Percentiles rank a stretch among this genome's conserved stretches.
Evolutionary conservation across 139 green algal genomes (phyloP).

Genomic region (Auxenochlorella pyrenoidosa): DNA sequence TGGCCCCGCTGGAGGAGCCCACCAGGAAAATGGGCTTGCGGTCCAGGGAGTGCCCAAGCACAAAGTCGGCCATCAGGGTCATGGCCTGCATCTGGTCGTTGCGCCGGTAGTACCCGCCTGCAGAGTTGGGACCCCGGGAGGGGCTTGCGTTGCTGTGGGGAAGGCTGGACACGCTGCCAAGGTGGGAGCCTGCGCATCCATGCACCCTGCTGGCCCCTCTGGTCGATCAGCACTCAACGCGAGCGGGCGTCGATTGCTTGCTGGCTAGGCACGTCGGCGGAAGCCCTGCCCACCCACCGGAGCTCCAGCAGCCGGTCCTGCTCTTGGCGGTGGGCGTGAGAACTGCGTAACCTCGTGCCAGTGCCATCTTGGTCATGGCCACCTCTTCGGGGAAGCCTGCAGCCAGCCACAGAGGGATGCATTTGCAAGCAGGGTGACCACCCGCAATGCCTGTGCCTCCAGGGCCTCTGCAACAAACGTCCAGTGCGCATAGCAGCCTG

Average conservation of each 20-base stretch:
- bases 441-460: no score
- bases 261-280: no score
- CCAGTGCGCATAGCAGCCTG: not conserved
- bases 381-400: slow-evolving; percentile 17
- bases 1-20: not conserved
- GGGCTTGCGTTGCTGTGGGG: not conserved
- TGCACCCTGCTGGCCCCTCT: no score
- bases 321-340: slow-evolving; percentile 5
- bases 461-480: no score
- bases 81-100: not conserved
- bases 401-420: not conserved
- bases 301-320: not conserved
- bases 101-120: no score
- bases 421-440: no score
- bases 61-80: slow-evolving; percentile 9
- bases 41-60: not conserved
- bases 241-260: no score
- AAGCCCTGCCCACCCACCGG: not conserved
- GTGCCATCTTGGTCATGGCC: slow-evolving; percentile 2
- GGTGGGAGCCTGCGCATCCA: no score
- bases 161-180: no score
- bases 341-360: not conserved
- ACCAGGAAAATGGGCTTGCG: not conserved
- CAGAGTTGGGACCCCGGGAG: not conserved
- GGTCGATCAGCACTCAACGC: no score